Base-by-base conservation (phyloP, 192 early-diverging fungal species). In the Funneliformis mosseae region DNA sequence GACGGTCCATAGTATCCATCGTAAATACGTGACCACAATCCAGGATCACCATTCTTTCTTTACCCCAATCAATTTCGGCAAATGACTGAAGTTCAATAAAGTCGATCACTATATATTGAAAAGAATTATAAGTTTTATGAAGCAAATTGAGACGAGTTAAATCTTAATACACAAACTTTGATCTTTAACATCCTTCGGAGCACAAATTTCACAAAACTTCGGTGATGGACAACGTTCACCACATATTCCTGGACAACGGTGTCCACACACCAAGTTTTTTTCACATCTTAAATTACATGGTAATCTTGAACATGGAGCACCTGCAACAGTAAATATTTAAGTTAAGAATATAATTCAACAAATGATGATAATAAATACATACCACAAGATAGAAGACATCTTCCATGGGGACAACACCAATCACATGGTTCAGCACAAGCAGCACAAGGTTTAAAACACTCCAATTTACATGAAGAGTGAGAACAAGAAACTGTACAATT, bases 231-330 rank as follows among this genome's bases (percentile, higher is more conserved):
- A 88, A 10, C 18, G 78, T 46, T 90, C 84, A 3, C 89, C 89
- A 80, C 91, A 92, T 6, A 87, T 64, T 1, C 82, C 84, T 11
- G 83, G 79, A 82, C 91, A 92, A 18, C 71, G 81, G 79, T 90
- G 90, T 4, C 86, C 84, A 71, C 91, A 92, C 7, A 60, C 11
- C 39, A 92, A 75, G 39, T 0, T 25, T 50, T 84, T 85, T 5
- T 73, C 76, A 67, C 91, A 92, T 41, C 89, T 79, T 39, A 74
- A 11, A 78, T 89, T 84, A 61, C 91, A 92, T 2, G 91, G 91
- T n/a, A 91, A 82, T 46, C 89, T 83, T 28, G 80, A 76, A 42
- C 91, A 92, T 2, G 91, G 91, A 10, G 83, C 86, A 43, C 89
- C 91, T 55, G 4, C 6, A 55, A 6, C 16, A 16, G 18, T 55